Base-by-base conservation (phyloP, 2,329 filamentous ascomycete species). In the Colletotrichum melonis region DNA sequence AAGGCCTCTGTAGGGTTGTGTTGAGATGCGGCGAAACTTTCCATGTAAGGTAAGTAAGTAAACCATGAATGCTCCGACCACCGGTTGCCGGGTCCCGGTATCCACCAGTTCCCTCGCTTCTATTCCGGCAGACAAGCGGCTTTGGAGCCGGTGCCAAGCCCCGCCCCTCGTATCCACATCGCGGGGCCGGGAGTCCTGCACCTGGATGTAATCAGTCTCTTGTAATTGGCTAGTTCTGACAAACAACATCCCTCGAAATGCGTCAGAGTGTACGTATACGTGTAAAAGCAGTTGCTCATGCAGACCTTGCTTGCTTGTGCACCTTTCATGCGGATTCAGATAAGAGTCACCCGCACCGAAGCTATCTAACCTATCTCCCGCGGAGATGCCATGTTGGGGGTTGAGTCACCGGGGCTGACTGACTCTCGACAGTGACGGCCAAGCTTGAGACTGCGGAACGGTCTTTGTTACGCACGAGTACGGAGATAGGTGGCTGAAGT, bases 401-500 rank as follows among this genome's bases (percentile, higher is more conserved):
- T 49, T 2, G 8, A 49, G 19, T 16, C 42, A 49, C 42, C 42
- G 7, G 42, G 42, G 6, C 19, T 49, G 42, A 49, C 1, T 49
- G 42, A 4, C 19, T n/a, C 42, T 5, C 16, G 1, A 49, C 19
- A n/a, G 19, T n/a, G 42, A n/a, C 19, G 7, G 8, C 7, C 19
- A 19, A 49, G 42, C 19, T 19, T 19, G 42, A 49, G 19, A 42
- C 38, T 5, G 16, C 5, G 14, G 2, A 49, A n/a, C 19, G 16
- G 16, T 0, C 19, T n/a, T 9, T 49, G 1, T 19, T n/a, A 49
- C 1, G 0, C 42, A 49, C 42, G 7, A n/a, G 7, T n/a, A 8
- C 19, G 0, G 16, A 4, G 32, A 0, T 32, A 32, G 0, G 32
- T 32, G 32, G 32, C 32, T 22, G 22, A 8, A 9, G 16, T 8